Conservation (phyloP, 495 filamentous ascomycete species). For the Extremus antarcticus region DNA sequence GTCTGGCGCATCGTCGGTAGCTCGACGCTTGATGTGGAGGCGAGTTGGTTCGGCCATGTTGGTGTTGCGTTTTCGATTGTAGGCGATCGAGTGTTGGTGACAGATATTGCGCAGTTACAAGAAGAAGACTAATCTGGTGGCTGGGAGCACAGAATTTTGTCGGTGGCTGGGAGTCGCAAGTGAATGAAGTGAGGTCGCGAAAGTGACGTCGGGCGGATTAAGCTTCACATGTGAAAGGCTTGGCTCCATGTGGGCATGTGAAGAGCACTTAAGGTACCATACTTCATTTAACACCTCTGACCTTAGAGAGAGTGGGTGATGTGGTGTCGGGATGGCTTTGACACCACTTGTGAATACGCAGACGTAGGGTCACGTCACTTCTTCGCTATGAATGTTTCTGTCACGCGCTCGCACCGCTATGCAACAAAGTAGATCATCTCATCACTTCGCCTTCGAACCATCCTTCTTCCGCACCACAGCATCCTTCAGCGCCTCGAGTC, state of each 20-base stretch:
- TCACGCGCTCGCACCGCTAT: neutral
- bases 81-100: too few relatives aligned
- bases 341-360: too few relatives aligned
- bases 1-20: slow-evolving; percentile 1
- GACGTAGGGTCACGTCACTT: neutral
- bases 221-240: neutral
- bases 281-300: too few relatives aligned
- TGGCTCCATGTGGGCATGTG: too few relatives aligned
- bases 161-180: too few relatives aligned
- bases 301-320: too few relatives aligned
- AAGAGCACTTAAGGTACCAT: too few relatives aligned
- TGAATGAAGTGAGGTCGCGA: neutral
- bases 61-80: neutral
- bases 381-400: neutral
- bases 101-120: too few relatives aligned
- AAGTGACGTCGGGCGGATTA: neutral
- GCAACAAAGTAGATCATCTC: neutral
- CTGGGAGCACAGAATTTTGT: too few relatives aligned
- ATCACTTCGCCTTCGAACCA: neutral
- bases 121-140: too few relatives aligned
- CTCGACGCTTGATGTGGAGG: slow-evolving; percentile 3
- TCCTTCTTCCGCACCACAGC: slow-evolving; percentile 51
- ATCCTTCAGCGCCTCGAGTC: slow-evolving; percentile 60
- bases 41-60: neutral
- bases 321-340: too few relatives aligned